A percentile compares a stretch with the other conserved stretches of the same genome.
Evolutionary conservation across 2,329 filamentous ascomycete genomes (phyloP).

Genomic region (Dactylellina cionopaga): DNA sequence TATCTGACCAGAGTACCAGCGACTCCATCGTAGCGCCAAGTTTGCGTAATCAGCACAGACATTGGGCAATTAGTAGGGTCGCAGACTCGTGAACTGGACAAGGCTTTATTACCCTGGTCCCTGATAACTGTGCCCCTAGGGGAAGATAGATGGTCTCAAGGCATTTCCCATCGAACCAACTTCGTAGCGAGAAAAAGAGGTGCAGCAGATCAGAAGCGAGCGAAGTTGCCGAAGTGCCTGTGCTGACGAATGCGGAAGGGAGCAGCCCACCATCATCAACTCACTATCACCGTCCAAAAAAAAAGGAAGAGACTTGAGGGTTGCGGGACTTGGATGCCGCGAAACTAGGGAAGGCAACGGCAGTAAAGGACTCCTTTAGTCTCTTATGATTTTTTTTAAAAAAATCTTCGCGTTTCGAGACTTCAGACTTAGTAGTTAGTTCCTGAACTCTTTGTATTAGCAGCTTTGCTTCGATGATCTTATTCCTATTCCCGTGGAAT

Average conservation of each 20-base stretch:
- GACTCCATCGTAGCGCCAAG: neutral
- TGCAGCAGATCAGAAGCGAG: conserved; percentile 52
- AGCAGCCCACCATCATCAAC: conserved; percentile 18
- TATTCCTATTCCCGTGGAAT: conserved; percentile 46
- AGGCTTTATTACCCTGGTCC: neutral
- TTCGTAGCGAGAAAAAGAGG: conserved; percentile 30
- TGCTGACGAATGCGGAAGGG: conserved; percentile 39
- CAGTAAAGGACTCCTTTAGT: too few species aligned
- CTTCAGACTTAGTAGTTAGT: too few species aligned
- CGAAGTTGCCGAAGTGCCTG: conserved; percentile 38
- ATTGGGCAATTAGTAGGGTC: too few species aligned
- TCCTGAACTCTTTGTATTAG: neutral
- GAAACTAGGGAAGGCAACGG: conserved; percentile 27
- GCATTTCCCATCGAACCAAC: conserved; percentile 35
- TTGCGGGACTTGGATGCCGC: conserved; percentile 18
- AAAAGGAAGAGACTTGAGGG: too few species aligned
- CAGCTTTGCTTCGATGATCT: conserved; percentile 22
- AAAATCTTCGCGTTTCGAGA: too few species aligned
- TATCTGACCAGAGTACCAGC: conserved; percentile 4
- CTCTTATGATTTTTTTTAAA: too few species aligned
- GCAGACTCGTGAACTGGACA: neutral
- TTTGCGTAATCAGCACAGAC: conserved; percentile 45
- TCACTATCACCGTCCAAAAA: neutral
- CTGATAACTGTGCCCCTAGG: too few species aligned
- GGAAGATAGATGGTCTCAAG: conserved; percentile 25